These are phyloP conservation scores for Salvia rosmarinus DNA, from an alignment of 257 asterid species.

Conservation along the genomic window DNA sequence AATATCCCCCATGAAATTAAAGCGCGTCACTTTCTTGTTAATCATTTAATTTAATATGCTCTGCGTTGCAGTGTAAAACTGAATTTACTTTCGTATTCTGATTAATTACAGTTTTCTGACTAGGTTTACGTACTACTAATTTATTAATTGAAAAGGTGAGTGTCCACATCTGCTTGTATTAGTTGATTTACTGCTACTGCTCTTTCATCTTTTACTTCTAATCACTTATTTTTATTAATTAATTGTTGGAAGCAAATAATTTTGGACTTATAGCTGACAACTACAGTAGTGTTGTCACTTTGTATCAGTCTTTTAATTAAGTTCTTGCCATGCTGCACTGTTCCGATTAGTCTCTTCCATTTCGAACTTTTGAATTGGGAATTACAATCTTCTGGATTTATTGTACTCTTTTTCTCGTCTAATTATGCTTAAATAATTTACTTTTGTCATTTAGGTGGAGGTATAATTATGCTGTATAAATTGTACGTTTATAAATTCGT, in stretches of 20 bases:
- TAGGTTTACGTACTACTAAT: background rate
- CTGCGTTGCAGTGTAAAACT: too few relatives aligned
- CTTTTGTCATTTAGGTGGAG: background rate
- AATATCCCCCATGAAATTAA: constrained; percentile 33
- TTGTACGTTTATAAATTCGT: background rate
- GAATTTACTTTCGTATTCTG: background rate
- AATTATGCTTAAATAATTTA: background rate
- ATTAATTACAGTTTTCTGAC: constrained; percentile 24
- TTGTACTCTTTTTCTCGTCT: background rate
- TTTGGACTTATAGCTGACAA: constrained; percentile 11
- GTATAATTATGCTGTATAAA: background rate
- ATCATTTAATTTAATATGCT: background rate
- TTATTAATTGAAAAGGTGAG: constrained; percentile 12
- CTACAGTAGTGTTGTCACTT: constrained; percentile 11
- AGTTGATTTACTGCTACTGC: background rate
- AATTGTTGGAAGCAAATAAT: constrained; percentile 2
- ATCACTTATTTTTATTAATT: constrained; percentile 12
- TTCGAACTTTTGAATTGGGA: constrained; percentile 7
- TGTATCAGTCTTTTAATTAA: constrained; percentile 7
- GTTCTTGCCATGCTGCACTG: constrained; percentile 25
- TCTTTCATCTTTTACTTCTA: background rate
- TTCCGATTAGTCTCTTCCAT: constrained; percentile 30
- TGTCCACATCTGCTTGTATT: constrained; percentile 12
- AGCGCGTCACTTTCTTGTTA: background rate
- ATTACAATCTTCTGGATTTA: background rate